Conservation (phyloP, 2,329 filamentous ascomycete species). For the Ceratocystis diversiconidia region DNA sequence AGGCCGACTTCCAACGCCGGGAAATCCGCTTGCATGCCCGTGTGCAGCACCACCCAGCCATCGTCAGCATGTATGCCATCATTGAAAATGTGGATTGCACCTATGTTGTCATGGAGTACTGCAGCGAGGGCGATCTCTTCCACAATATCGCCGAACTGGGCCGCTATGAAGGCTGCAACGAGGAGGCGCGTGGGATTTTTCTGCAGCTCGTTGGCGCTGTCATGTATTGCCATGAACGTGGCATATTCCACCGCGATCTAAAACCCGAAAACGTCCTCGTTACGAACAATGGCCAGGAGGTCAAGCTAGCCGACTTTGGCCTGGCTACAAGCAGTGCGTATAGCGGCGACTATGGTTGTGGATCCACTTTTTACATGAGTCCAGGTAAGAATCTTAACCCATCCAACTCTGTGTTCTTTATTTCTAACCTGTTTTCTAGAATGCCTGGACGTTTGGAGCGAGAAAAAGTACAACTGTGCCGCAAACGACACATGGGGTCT, state of each 20-base stretch:
- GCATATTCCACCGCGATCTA: constrained; percentile 92
- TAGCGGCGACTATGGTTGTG: constrained; percentile 92
- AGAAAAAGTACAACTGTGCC: constrained; percentile 73
- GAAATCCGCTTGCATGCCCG: constrained; percentile 86
- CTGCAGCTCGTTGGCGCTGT: constrained; percentile 95
- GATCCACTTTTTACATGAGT: constrained; percentile 98
- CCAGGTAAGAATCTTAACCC: constrained; percentile 54
- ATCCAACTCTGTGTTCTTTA: constrained; percentile 21
- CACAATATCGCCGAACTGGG: constrained; percentile 93
- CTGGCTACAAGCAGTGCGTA: constrained; percentile 71
- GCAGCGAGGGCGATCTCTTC: constrained; percentile 91
- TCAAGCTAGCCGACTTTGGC: constrained; percentile 95
- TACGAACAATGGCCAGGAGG: constrained; percentile 70
- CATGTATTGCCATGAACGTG: constrained; percentile 79
- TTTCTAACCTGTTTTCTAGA: constrained; percentile 41
- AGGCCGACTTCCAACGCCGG: constrained; percentile 78
- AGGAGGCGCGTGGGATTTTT: constrained; percentile 73
- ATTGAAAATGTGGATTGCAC: constrained; percentile 85
- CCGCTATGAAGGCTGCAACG: constrained; percentile 85
- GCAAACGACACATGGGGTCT: constrained; percentile 97
- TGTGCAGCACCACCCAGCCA: constrained; percentile 79
- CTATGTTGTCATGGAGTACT: constrained; percentile 93
- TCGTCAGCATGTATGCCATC: constrained; percentile 87
- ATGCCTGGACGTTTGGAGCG: constrained; percentile 66
- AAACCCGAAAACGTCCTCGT: constrained; percentile 98